Evolutionary conservation across 306 rosid species (phyloP).

Genomic region (Malus domestica): DNA sequence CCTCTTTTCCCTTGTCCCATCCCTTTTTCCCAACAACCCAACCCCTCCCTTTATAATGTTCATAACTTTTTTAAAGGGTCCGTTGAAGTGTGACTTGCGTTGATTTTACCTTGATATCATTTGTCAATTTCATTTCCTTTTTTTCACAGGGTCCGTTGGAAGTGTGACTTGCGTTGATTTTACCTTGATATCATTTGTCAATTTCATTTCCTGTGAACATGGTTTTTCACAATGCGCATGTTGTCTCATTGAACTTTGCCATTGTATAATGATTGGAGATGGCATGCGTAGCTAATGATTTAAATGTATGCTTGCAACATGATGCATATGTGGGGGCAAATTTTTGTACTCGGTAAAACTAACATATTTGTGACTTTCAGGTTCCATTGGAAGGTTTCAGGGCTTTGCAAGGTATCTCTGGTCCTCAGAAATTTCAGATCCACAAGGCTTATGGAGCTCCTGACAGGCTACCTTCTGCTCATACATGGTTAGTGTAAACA

Average conservation of each 20-base stretch:
- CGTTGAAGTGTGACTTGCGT: neutral
- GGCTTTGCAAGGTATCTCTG: constrained; percentile 98
- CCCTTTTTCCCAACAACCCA: neutral
- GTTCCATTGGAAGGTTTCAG: constrained; percentile 97
- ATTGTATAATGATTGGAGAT: neutral
- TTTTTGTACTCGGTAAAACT: neutral
- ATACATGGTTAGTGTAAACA: constrained; percentile 71
- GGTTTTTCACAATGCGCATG: neutral
- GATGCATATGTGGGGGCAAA: neutral
- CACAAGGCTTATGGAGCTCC: constrained; percentile 99
- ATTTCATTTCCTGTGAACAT: neutral
- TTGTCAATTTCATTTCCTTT: neutral
- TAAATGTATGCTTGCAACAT: neutral
- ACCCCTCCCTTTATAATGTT: neutral
- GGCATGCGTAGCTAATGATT: neutral
- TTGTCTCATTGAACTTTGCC: neutral
- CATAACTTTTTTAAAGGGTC: neutral
- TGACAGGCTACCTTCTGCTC: constrained; percentile 93
- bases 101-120: neutral
- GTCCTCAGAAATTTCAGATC: constrained; percentile 96
- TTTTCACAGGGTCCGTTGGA: too few species aligned
- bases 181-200: neutral
- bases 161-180: neutral
- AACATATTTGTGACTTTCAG: constrained; percentile 39
- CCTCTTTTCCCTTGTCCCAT: neutral